A percentile compares a stretch with the other conserved stretches of the same genome.
Evolutionary conservation across 108 stramenopile species (phyloP).

Genomic region (Cyclotella choctawhatcheeana): DNA sequence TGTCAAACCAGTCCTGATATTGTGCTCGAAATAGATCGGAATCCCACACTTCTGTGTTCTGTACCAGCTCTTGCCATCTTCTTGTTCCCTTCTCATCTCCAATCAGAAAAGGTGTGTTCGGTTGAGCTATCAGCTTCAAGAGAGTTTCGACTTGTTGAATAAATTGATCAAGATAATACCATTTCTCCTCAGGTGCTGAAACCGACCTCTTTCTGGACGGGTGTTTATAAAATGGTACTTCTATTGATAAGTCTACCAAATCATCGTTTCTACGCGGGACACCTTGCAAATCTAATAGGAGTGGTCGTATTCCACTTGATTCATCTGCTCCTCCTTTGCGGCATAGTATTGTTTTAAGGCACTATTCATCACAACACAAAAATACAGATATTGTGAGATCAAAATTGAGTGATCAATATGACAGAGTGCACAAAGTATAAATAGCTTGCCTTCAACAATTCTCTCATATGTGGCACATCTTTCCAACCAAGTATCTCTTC

Average conservation of each 20-base stretch:
- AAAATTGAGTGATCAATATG: not conserved
- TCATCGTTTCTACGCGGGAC: slow-evolving; percentile 71
- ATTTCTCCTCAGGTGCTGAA: slow-evolving; percentile 8
- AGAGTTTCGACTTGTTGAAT: slow-evolving; percentile 27
- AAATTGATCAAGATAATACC: slow-evolving; percentile 45
- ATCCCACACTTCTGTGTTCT: slow-evolving; percentile 62
- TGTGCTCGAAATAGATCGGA: slow-evolving; percentile 68
- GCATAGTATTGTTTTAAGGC: slow-evolving; percentile 72
- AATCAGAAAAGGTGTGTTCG: slow-evolving; percentile 34
- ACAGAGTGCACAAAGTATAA: not conserved
- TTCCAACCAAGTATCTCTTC: slow-evolving; percentile 47
- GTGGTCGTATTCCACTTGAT: slow-evolving; percentile 85
- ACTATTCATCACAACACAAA: slow-evolving; percentile 26
- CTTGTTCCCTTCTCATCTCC: slow-evolving; percentile 23
- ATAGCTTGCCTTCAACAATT: slow-evolving; percentile 71
- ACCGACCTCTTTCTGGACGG: not conserved
- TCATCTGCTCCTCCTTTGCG: slow-evolving; percentile 68
- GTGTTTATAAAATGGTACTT: slow-evolving; percentile 38
- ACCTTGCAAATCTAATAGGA: slow-evolving; percentile 82
- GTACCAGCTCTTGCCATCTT: slow-evolving; percentile 33
- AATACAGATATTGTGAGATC: not conserved
- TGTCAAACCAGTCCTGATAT: slow-evolving; percentile 76
- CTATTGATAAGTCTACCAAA: slow-evolving; percentile 45
- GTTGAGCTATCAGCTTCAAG: slow-evolving; percentile 28
- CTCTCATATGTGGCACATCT: slow-evolving; percentile 49